phyloP scores from a whole-genome alignment of 768 basidiomycete species.

The Saitozyma podzolica region DNA sequence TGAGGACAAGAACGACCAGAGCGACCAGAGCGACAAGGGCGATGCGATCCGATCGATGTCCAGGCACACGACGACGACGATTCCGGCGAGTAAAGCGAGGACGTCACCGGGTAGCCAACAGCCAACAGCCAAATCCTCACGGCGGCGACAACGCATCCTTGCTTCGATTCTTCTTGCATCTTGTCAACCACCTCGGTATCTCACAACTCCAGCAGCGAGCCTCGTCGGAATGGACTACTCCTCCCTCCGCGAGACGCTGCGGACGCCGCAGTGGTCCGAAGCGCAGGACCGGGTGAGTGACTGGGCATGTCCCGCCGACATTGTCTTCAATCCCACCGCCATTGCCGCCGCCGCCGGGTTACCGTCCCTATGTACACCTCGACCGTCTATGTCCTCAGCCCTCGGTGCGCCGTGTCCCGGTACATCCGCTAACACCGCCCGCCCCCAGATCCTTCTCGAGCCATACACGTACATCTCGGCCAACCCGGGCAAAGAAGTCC shows the following conservation, averaged over 20 bases:
- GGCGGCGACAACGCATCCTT: not conserved
- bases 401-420: not conserved
- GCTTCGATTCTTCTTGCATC: too few species aligned
- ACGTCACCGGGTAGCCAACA: not conserved
- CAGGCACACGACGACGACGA: too few species aligned
- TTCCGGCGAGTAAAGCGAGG: too few species aligned
- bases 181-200: too few species aligned
- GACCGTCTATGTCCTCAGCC: not conserved
- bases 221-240: not conserved
- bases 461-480: constrained; percentile 81
- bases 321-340: too few species aligned
- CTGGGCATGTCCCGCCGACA: not conserved
- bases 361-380: too few species aligned
- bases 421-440: not conserved
- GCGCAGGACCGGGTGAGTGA: not conserved
- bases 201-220: too few species aligned
- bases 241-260: not conserved
- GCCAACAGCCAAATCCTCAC: not conserved
- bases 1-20: too few species aligned
- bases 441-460: constrained; percentile 66
- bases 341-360: too few species aligned
- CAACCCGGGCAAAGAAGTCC: constrained; percentile 89
- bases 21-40: too few species aligned
- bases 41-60: too few species aligned
- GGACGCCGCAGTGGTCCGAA: not conserved